Percentiles rank a stretch among this genome's conserved stretches.
These are phyloP conservation scores for Penicillium steckii DNA, from an alignment of 495 filamentous ascomycete species.

Conservation along the genomic window DNA sequence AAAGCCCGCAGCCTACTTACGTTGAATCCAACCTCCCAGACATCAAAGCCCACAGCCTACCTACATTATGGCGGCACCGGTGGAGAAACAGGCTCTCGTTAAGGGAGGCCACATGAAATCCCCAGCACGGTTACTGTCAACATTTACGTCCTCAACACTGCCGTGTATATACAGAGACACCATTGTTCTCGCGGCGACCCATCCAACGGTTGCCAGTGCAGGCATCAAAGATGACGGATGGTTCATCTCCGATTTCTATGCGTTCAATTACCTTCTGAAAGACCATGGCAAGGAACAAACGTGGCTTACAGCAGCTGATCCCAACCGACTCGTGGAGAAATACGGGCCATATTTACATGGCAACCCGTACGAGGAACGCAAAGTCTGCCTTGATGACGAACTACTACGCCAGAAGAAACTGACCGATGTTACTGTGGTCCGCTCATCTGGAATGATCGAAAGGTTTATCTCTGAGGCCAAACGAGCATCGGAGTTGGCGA, in stretches of 20 bases:
- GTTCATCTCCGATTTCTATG: constrained; percentile 2
- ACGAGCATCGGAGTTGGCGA: not conserved
- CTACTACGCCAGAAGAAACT: not conserved
- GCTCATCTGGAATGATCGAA: not conserved
- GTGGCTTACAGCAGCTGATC: not conserved
- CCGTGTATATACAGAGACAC: not conserved
- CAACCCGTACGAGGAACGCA: not conserved
- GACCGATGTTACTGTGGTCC: not conserved
- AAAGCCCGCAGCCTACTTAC: not conserved
- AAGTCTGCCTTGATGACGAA: not conserved
- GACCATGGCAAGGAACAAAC: not conserved
- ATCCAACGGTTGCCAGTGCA: not conserved
- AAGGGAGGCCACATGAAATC: not conserved
- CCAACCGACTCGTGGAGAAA: not conserved
- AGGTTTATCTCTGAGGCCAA: not conserved
- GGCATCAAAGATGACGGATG: not conserved
- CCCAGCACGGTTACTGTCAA: not conserved
- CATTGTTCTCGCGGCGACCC: not conserved
- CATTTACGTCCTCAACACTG: not conserved
- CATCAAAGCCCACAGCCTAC: not conserved
- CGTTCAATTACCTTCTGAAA: not conserved
- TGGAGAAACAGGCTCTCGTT: not conserved
- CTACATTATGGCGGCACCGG: not conserved
- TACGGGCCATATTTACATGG: not conserved
- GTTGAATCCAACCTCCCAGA: not conserved